Percentiles rank a stretch among this genome's conserved stretches.
These are phyloP conservation scores for Apiotrichum domesticum DNA, from an alignment of 1,284 basidiomycete species.

Conservation along the genomic window DNA sequence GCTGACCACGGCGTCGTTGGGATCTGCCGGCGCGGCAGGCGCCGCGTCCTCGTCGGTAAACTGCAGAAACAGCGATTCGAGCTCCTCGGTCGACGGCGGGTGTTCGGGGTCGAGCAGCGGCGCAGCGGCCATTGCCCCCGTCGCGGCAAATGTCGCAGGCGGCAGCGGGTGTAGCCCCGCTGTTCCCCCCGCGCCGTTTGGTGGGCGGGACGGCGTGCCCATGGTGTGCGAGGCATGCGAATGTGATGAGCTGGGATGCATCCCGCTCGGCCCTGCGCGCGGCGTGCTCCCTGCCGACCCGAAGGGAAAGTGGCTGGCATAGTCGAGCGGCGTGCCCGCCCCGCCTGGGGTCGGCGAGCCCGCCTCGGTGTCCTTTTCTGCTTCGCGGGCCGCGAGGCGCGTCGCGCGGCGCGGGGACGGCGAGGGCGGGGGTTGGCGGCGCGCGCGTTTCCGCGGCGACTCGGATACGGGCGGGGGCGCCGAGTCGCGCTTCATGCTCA, in stretches of 20 bases:
- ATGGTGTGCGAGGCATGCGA: too few relatives aligned
- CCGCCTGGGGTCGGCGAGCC: constrained; percentile 13
- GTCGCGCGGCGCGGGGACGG: constrained; percentile 24
- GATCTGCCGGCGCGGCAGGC: neutral
- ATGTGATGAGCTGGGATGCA: neutral
- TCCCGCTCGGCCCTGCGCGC: neutral
- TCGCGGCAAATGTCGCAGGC: neutral
- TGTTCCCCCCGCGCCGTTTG: too few relatives aligned
- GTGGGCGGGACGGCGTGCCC: too few relatives aligned
- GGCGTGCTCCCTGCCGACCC: neutral
- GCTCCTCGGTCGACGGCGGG: constrained; percentile 4
- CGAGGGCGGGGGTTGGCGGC: constrained; percentile 22
- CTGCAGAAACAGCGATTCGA: constrained; percentile 13
- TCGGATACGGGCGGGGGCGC: constrained; percentile 5
- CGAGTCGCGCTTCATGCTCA: neutral
- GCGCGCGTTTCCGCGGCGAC: constrained; percentile 24
- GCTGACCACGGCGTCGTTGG: neutral
- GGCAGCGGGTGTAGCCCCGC: too few relatives aligned
- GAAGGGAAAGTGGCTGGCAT: constrained; percentile 11
- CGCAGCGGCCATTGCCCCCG: neutral
- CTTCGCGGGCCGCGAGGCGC: constrained; percentile 13
- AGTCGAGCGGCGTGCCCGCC: constrained; percentile 2
- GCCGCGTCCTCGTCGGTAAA: constrained; percentile 9
- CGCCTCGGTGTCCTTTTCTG: neutral
- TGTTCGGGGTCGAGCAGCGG: neutral